These are phyloP conservation scores for Beverwykella pulmonaria DNA, from an alignment of 495 filamentous ascomycete species.

Conservation along the genomic window DNA sequence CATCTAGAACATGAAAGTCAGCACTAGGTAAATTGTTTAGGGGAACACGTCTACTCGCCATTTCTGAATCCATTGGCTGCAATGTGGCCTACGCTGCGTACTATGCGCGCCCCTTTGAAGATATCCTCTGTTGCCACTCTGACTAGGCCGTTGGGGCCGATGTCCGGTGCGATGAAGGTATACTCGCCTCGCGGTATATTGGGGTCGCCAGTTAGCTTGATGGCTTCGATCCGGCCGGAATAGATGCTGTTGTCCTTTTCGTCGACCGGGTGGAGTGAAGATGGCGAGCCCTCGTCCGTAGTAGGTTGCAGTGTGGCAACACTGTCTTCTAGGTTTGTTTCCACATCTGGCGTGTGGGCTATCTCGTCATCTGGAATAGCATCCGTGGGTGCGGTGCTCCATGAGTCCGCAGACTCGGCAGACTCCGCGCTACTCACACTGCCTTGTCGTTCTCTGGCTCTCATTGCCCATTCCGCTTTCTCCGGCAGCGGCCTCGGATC, in stretches of 20 bases:
- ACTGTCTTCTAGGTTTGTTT: slow-evolving; percentile 13
- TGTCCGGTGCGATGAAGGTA: slow-evolving; percentile 76
- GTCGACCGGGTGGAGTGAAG: neutral
- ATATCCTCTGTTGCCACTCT: slow-evolving; percentile 65
- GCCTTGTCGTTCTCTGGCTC: slow-evolving; percentile 6
- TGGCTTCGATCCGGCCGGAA: slow-evolving; percentile 68
- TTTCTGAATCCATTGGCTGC: slow-evolving; percentile 68
- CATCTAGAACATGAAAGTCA: slow-evolving; percentile 49
- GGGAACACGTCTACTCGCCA: slow-evolving; percentile 56
- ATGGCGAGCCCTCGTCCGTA: neutral
- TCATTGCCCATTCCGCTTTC: slow-evolving; percentile 18
- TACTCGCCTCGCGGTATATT: slow-evolving; percentile 86
- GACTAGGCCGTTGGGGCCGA: slow-evolving; percentile 63
- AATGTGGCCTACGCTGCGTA: slow-evolving; percentile 75
- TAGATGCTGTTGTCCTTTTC: slow-evolving; percentile 45
- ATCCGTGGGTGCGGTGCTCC: slow-evolving; percentile 20
- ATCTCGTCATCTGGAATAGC: neutral
- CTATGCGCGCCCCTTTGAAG: slow-evolving; percentile 75
- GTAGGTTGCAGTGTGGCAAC: neutral
- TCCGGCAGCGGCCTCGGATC: slow-evolving; percentile 34
- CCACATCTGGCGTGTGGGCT: neutral
- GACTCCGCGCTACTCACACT: slow-evolving; percentile 18
- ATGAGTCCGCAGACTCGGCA: slow-evolving; percentile 11
- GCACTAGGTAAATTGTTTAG: neutral
- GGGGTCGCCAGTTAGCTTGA: slow-evolving; percentile 89